A percentile compares a stretch with the other conserved stretches of the same genome.
phyloP scores from a whole-genome alignment of 2,329 filamentous ascomycete species.

The Cytospora piceae region DNA sequence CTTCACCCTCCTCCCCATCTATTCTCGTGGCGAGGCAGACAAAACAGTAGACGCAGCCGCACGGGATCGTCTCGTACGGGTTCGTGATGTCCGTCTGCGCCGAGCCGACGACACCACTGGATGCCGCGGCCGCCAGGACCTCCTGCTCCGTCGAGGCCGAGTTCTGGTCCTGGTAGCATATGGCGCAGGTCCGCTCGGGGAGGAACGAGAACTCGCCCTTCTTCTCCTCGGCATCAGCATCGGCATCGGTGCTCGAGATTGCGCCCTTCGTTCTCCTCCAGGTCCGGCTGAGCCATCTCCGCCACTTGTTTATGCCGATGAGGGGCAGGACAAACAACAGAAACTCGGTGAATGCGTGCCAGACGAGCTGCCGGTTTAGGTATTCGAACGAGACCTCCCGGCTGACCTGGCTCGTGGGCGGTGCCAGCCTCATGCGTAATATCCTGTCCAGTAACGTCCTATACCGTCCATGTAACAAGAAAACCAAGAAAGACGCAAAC shows the following conservation, averaged over 20 bases:
- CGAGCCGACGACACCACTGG: conserved; percentile 81
- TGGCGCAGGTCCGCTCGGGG: conserved; percentile 91
- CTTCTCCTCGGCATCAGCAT: conserved; percentile 45
- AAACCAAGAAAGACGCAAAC: conserved; percentile 85
- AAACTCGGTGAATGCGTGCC: conserved; percentile 99
- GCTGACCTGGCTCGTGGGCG: conserved; percentile 81
- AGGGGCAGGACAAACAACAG: conserved; percentile 95
- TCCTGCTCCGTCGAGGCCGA: conserved; percentile 75
- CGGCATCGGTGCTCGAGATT: conserved; percentile 48
- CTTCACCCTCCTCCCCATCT: conserved; percentile 91
- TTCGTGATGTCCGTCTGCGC: conserved; percentile 94
- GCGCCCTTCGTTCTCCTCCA: conserved; percentile 80
- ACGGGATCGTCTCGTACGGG: conserved; percentile 88
- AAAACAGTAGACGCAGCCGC: conserved; percentile 93
- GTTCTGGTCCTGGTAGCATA: conserved; percentile 95
- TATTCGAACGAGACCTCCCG: conserved; percentile 97
- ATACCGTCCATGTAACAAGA: conserved; percentile 88
- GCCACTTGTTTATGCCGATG: conserved; percentile 93
- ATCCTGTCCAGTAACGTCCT: conserved; percentile 86
- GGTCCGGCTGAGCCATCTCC: conserved; percentile 82
- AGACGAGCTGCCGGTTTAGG: conserved; percentile 94
- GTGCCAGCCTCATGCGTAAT: conserved; percentile 80
- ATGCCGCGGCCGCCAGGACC: conserved; percentile 66
- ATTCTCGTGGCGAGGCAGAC: conserved; percentile 90
- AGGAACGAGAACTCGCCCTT: conserved; percentile 81